phyloP scores from a whole-genome alignment of 1,139 yeast genomes.

The Debaryomyces udenii region DNA sequence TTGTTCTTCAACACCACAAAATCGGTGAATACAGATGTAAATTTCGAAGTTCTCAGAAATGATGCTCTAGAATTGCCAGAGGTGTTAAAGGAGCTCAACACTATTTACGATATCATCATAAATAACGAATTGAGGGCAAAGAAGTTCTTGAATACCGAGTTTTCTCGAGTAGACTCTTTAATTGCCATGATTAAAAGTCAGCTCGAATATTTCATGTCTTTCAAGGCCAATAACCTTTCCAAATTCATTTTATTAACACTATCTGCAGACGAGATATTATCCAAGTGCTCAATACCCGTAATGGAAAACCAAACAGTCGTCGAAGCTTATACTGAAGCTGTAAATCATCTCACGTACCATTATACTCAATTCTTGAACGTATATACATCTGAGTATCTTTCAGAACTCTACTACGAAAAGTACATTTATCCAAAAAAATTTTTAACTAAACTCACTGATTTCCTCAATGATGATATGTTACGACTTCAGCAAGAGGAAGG shows the following conservation, averaged over 20 bases:
- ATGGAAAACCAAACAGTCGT: conserved; percentile 21
- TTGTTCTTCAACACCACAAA: conserved; percentile 18
- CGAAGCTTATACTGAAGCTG: conserved; percentile 27
- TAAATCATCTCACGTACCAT: conserved; percentile 38
- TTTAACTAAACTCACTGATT: conserved; percentile 32
- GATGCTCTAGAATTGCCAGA: conserved; percentile 41
- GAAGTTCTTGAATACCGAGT: conserved; percentile 24
- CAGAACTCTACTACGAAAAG: conserved; percentile 45
- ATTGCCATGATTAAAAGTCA: conserved; percentile 20
- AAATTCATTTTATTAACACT: conserved; percentile 26
- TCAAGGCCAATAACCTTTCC: conserved; percentile 31
- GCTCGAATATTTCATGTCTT: conserved; percentile 22
- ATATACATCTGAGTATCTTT: conserved; percentile 40
- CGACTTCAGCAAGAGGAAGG: conserved; percentile 39
- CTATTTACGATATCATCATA: conserved; percentile 40
- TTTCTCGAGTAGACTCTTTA: conserved; percentile 22
- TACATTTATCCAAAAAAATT: conserved; percentile 44
- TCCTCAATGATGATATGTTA: conserved; percentile 38
- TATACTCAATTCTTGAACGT: conserved; percentile 39
- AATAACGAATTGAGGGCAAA: conserved; percentile 40
- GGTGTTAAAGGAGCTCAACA: conserved; percentile 32
- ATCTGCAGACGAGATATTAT: conserved; percentile 21
- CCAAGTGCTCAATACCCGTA: conserved; percentile 19
- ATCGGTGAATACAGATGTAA: conserved; percentile 16
- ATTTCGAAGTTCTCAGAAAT: conserved; percentile 35